Conservation (phyloP, 140 eudicot genomes). For the Oenanthe javanica region DNA sequence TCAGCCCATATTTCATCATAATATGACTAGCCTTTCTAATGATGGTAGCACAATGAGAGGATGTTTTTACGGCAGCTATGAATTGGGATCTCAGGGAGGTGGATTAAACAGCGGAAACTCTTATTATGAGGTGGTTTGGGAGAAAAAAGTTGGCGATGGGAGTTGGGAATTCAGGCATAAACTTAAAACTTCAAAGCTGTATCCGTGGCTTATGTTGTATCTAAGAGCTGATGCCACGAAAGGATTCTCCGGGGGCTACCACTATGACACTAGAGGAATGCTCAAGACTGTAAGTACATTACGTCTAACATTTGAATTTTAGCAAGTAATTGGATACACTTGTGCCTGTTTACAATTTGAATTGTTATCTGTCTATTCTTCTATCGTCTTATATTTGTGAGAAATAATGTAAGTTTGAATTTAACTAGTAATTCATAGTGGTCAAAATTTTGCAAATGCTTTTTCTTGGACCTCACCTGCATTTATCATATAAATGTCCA, state of each 20-base stretch:
- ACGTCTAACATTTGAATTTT: neutral
- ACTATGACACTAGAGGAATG: constrained; percentile 83
- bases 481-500: neutral
- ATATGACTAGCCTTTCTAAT: constrained; percentile 18
- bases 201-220: constrained; percentile 92
- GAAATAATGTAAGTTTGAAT: neutral
- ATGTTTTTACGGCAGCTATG: constrained; percentile 65
- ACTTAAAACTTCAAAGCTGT: constrained; percentile 44
- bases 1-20: constrained; percentile 52
- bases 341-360: neutral
- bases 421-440: neutral
- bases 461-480: neutral
- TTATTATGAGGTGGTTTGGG: constrained; percentile 70
- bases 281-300: constrained; percentile 51
- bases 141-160: constrained; percentile 50
- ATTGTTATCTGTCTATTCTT: neutral
- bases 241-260: constrained; percentile 87
- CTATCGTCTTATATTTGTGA: neutral
- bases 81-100: constrained; percentile 21
- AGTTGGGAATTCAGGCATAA: constrained; percentile 70
- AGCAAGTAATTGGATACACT: neutral
- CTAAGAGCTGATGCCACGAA: constrained; percentile 86
- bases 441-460: neutral
- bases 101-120: constrained; percentile 20
- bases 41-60: constrained; percentile 39